Evolutionary conservation across 1,139 yeast species (phyloP).

Genomic region (Pichia sp.): DNA sequence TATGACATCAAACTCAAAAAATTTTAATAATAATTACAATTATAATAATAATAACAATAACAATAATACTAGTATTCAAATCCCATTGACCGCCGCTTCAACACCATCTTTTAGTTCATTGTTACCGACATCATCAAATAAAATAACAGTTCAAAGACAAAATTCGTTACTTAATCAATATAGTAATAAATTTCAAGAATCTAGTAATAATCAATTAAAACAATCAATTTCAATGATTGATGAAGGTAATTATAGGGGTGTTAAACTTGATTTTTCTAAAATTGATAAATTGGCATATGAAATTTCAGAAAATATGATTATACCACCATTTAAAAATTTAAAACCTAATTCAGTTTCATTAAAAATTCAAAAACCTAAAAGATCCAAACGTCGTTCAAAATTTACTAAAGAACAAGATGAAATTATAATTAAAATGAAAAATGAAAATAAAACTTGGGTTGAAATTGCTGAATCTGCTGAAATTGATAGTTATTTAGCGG

Average conservation of each 20-base stretch:
- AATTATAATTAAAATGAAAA: slow-evolving; percentile 54
- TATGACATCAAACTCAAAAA: no score
- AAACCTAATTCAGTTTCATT: slow-evolving; percentile 24
- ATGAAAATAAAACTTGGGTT: slow-evolving; percentile 63
- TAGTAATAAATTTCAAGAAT: neutral
- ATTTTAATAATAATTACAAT: no score
- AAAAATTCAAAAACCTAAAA: slow-evolving; percentile 32
- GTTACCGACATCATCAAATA: no score
- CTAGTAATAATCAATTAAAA: neutral
- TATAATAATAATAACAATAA: no score
- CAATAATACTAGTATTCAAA: no score
- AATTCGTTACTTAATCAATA: neutral
- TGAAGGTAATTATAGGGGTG: slow-evolving; percentile 13
- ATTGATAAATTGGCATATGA: slow-evolving; percentile 23
- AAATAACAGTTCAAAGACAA: neutral
- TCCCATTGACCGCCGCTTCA: no score
- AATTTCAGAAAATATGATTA: slow-evolving; percentile 32
- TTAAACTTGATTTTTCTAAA: slow-evolving; percentile 18
- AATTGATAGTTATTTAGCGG: slow-evolving; percentile 66
- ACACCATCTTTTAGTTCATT: neutral
- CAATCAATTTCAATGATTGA: slow-evolving; percentile 8
- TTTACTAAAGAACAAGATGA: slow-evolving; percentile 66
- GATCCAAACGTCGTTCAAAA: slow-evolving; percentile 60
- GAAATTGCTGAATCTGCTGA: slow-evolving; percentile 65
- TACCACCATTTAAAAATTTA: slow-evolving; percentile 35